Conservation (phyloP, 768 basidiomycete species). For the Mycena latifolia region DNA sequence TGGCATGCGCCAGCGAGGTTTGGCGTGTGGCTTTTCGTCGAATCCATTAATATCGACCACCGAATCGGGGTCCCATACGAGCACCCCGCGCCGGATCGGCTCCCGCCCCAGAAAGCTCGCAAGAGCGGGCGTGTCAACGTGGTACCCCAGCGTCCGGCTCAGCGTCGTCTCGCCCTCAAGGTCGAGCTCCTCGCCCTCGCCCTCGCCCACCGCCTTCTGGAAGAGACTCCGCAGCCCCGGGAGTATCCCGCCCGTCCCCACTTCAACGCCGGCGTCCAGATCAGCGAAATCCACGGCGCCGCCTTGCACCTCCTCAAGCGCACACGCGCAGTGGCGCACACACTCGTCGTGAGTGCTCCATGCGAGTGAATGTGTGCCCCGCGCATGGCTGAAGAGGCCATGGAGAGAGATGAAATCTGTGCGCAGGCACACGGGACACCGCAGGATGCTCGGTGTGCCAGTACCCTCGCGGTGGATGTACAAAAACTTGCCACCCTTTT, state of each 20-base stretch:
- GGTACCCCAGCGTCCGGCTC: conserved; percentile 59
- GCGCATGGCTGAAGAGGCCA: conserved; percentile 67
- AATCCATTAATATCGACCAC: conserved; percentile 52
- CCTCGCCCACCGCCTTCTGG: conserved; percentile 57
- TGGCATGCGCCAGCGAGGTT: conserved; percentile 50
- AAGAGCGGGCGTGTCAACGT: conserved; percentile 62
- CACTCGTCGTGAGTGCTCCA: conserved; percentile 71
- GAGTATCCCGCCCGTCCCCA: conserved; percentile 56
- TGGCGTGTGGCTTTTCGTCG: conserved; percentile 28
- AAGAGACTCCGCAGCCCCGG: conserved; percentile 64
- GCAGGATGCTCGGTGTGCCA: conserved; percentile 48
- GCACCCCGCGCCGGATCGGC: conserved; percentile 55
- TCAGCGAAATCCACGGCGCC: conserved; percentile 49
- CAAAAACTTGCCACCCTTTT: conserved; percentile 50
- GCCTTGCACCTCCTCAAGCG: conserved; percentile 29
- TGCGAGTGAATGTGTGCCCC: conserved; percentile 60
- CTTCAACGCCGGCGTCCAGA: conserved; percentile 55
- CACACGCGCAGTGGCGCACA: conserved; percentile 59
- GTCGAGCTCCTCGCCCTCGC: conserved; percentile 6
- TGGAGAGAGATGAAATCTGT: conserved; percentile 63
- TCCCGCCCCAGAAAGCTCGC: conserved; percentile 63
- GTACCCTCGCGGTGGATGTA: conserved; percentile 50
- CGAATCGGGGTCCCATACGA: conserved; percentile 52
- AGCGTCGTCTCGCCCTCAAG: conserved; percentile 37
- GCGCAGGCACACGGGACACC: conserved; percentile 60